Evolutionary conservation across 495 filamentous ascomycete genomes (phyloP), one percentile per base, ranked within the genome.

Genomic region (Annulohypoxylon stygium): DNA sequence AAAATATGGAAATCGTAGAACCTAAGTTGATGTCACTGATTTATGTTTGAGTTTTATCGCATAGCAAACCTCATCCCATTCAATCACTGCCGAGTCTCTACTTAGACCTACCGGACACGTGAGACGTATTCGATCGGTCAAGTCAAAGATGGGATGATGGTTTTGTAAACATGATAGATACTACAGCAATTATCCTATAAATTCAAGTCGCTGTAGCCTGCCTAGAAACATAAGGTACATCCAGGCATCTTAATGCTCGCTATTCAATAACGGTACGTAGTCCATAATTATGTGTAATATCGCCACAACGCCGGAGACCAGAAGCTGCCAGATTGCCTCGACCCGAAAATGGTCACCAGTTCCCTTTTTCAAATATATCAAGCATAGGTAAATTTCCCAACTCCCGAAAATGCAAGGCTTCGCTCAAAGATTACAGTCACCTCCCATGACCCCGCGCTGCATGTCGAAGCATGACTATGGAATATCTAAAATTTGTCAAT

Each of bases 381-480:
- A 47, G 4, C 39, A 20, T 25, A 50, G 37, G 10, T 20, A 54
- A 9, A 7, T 18, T 34, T 18, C 61, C 58, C 4, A 60, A 66
- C 43, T 70, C 66, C 67, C 20, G 11, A 20, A 53, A 36, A 34
- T 61, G 39, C 51, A 70, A 36, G 20, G 18, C 6, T 2, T 53
- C 51, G 48, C 34, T 16, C 26, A 53, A 10, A 48, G 3, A 45
- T 33, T 6, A 39, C 16, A n/a, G 7, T 6, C 5, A 18, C 64
- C 65, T 67, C 33, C 59, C 67, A 54, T 57, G 61, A 6, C 45
- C 55, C 25, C 61, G 66, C 37, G 63, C 63, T 61, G 70, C 69
- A 18, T 74, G 61, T 16, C 78, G 81, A 33, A 88, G 78, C 86
- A 87, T 88, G 20, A 86, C 80, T 23, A 82, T 66, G 2, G 86